Base-by-base conservation (phyloP, 371 early-diverging fungal species). In the Apophysomyces variabilis region DNA sequence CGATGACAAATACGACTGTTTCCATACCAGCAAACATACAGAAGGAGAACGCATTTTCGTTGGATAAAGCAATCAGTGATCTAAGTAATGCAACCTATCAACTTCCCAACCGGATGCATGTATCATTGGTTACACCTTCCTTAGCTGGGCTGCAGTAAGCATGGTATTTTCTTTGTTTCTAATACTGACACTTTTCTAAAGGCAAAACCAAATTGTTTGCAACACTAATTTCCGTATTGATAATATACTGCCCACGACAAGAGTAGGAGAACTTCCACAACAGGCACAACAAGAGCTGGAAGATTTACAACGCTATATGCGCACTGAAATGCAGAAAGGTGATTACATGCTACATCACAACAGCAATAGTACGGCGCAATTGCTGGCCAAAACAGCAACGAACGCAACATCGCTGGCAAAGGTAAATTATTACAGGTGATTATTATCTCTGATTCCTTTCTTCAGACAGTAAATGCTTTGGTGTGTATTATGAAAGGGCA, bases 171-270 rank as follows among this genome's bases (percentile, higher is more conserved):
- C 54, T 45, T 57, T 58, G 44, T 26, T 37, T 56, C 9, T 9
- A 18, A 50, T 18, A 18, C 16, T 45, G 14, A 43, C 46, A 26
- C 58, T 50, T 4, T 58, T 11, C 37, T n/a, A 46, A 64, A 79
- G 79, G 56, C 80, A 71, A 62, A 71, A 69, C n/a, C 80, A 80
- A 59, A 61, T 66, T 36, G 73, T 77, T 11, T 66, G 65, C n/a
- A 62, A 76, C 45, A 80, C 81, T 4, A 78, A 66, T 62, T 82
- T 82, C 65, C 66, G 76, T 43, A 79, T 76, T 38, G 83, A 82
- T 46, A 77, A 77, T 36, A 82, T 82, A 18, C 56, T 70, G 39
- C 66, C 69, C 1, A 59, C 67, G 3, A 82, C 80, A 12, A 72
- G 78, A 16, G 77, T 74, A 45, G 64, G 71, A 16, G 83, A 82